These are phyloP conservation scores for Candida sakaeoensis DNA, from an alignment of 805 yeast genomes.

Conservation along the genomic window DNA sequence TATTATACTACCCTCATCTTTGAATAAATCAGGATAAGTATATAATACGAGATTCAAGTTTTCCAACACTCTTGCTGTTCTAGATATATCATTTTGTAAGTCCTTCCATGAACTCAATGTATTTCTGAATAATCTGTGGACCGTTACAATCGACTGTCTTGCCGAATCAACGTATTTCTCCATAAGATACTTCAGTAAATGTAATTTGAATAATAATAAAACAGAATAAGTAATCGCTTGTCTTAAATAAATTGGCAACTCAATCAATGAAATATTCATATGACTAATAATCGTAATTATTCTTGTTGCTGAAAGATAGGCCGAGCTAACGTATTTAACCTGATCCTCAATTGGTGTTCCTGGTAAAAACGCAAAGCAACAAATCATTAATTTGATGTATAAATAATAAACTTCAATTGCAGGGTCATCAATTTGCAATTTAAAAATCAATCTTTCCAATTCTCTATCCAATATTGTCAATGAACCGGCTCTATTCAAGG, in stretches of 20 bases:
- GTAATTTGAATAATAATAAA: constrained; percentile 73
- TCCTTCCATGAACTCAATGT: constrained; percentile 90
- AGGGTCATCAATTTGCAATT: constrained; percentile 58
- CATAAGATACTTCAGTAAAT: constrained; percentile 67
- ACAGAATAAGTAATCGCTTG: constrained; percentile 84
- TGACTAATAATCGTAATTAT: constrained; percentile 75
- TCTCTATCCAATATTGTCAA: constrained; percentile 76
- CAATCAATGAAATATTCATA: constrained; percentile 65
- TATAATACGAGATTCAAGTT: constrained; percentile 82
- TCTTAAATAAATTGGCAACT: constrained; percentile 80
- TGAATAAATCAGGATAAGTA: constrained; percentile 82
- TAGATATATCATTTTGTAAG: constrained; percentile 82
- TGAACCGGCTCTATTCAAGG: constrained; percentile 76
- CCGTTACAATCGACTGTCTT: constrained; percentile 89
- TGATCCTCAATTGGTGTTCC: constrained; percentile 86
- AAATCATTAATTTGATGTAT: constrained; percentile 75
- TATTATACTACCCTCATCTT: constrained; percentile 66
- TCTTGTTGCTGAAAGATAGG: constrained; percentile 77
- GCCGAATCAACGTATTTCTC: constrained; percentile 82
- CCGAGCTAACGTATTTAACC: constrained; percentile 75
- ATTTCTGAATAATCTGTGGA: constrained; percentile 81
- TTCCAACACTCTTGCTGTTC: constrained; percentile 89
- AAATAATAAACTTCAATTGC: constrained; percentile 74
- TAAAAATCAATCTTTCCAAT: constrained; percentile 64
- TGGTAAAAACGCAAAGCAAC: constrained; percentile 88